A percentile compares a stretch with the other conserved stretches of the same genome.
Conservation (phyloP, 805 yeast genomes). For the Maudiozyma bulderi region DNA sequence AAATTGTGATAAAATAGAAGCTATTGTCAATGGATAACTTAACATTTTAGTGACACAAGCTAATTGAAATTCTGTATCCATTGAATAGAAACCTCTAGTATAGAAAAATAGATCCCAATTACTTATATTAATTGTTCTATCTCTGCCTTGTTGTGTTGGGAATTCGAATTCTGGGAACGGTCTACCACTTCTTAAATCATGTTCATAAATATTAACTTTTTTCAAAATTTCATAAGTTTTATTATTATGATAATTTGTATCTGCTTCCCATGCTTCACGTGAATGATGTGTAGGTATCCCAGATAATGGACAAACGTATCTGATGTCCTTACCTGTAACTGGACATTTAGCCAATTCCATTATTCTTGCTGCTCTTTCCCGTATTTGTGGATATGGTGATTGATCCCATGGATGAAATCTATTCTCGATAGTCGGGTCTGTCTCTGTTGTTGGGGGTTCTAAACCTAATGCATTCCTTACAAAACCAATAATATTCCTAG, state of each 20-base stretch:
- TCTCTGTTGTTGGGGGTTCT: slow-evolving; percentile 55
- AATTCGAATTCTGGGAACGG: slow-evolving; percentile 92
- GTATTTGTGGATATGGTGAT: slow-evolving; percentile 77
- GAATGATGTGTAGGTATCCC: slow-evolving; percentile 97
- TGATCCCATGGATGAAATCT: slow-evolving; percentile 85
- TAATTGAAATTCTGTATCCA: slow-evolving; percentile 93
- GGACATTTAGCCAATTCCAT: slow-evolving; percentile 86
- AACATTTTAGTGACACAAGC: slow-evolving; percentile 93
- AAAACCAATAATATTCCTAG: slow-evolving; percentile 30
- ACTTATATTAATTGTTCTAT: slow-evolving; percentile 63
- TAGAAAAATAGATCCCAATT: slow-evolving; percentile 92
- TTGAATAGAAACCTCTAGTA: slow-evolving; percentile 84
- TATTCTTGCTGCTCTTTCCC: slow-evolving; percentile 86
- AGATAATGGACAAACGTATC: slow-evolving; percentile 82
- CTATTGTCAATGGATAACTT: slow-evolving; percentile 87
- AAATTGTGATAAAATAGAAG: slow-evolving; percentile 68
- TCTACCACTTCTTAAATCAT: slow-evolving; percentile 88
- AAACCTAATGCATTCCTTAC: slow-evolving; percentile 42
- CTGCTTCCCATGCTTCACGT: slow-evolving; percentile 79
- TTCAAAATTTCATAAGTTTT: slow-evolving; percentile 65
- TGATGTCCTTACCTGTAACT: slow-evolving; percentile 69
- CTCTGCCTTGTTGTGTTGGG: slow-evolving; percentile 70
- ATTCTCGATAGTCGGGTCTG: slow-evolving; percentile 61
- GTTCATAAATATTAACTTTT: slow-evolving; percentile 87
- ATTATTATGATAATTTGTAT: slow-evolving; percentile 57